Base-by-base conservation (phyloP, 1,284 basidiomycete genomes). In the Vanrija humicola region DNA sequence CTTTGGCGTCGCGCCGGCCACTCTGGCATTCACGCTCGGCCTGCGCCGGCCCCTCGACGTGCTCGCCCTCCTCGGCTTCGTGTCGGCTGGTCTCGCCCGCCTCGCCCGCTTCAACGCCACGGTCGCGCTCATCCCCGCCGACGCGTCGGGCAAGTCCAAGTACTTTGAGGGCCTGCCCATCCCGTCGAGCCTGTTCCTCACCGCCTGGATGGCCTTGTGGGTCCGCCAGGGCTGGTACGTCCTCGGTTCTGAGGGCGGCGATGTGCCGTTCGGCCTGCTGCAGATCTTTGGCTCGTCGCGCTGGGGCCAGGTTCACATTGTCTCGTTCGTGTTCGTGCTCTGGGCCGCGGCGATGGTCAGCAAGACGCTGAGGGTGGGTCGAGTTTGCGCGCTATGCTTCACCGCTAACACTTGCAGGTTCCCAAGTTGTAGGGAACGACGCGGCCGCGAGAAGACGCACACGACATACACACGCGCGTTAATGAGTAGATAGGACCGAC, bases 141-240 rank as follows among this genome's bases (percentile, higher is more conserved):
- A 95, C 71, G 76, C 75, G 6, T 81, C 81, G 26, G 95, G 96
- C 51, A 98, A 97, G 74, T 83, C 89, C 16, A 86, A 86, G 70
- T 98, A 95, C 79, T 99, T 98, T 75, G 95, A 98, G 77, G 96
- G 95, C 6, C 82, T 99, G 21, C 96, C 96, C 16, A 98, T 99
- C 60, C 96, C 96, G 1, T 91, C 90, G 0, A 90, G 89, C 16
- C 82, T 99, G 45, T 82, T 76, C 12, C 82, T 99, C 49, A 93
- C 97, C 54, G 84, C 80, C 14, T 71, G 89, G 29, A 82, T 98
- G 77, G 86, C 87, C 16, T 87, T 86, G 65, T 97, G 89, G 84
- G 84, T 88, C 42, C 84, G 84, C 64, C 80, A 85, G 56, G 95
- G 91, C 10, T 89, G 86, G 85, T 87, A 91, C 65, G 86, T 83